phyloP scores from a whole-genome alignment of 1,139 yeast genomes.

The Eremothecium sinecaudum region DNA sequence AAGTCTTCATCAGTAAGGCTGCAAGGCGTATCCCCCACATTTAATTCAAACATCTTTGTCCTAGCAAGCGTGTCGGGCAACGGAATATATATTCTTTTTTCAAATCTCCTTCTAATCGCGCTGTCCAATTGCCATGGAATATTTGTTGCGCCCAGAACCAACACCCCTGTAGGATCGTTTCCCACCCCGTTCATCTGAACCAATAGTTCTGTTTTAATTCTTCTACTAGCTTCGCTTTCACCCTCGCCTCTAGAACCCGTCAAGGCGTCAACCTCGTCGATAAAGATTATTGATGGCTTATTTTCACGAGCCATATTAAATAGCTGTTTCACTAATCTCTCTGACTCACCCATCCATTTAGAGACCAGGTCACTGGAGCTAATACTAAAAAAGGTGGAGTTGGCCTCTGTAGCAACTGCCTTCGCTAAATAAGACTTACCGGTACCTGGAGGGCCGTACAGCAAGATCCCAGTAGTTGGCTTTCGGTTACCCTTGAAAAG shows the following conservation, averaged over 20 bases:
- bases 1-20: constrained; percentile 64
- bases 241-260: constrained; percentile 99
- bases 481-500: constrained; percentile 87
- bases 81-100: constrained; percentile 87
- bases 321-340: constrained; percentile 85
- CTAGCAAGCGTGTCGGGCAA: constrained; percentile 90
- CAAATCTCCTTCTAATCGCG: constrained; percentile 94
- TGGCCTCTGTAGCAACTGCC: constrained; percentile 98
- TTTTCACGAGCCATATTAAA: constrained; percentile 94
- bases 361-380: constrained; percentile 91
- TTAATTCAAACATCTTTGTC: constrained; percentile 85
- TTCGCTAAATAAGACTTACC: constrained; percentile 96
- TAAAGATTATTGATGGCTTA: constrained; percentile 89
- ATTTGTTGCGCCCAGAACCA: constrained; percentile 95
- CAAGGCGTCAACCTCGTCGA: constrained; percentile 95
- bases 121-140: constrained; percentile 99
- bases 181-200: constrained; percentile 99
- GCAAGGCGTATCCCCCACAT: constrained; percentile 87
- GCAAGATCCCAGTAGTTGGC: constrained; percentile 83
- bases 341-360: constrained; percentile 99
- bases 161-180: constrained; percentile 82
- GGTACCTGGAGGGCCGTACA: constrained; percentile 98
- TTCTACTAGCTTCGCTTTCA: constrained; percentile 90
- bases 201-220: constrained; percentile 90
- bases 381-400: constrained; percentile 90